These are phyloP conservation scores for Phaeoacremonium minimum DNA, from an alignment of 2,329 filamentous ascomycete species.

Conservation along the genomic window DNA sequence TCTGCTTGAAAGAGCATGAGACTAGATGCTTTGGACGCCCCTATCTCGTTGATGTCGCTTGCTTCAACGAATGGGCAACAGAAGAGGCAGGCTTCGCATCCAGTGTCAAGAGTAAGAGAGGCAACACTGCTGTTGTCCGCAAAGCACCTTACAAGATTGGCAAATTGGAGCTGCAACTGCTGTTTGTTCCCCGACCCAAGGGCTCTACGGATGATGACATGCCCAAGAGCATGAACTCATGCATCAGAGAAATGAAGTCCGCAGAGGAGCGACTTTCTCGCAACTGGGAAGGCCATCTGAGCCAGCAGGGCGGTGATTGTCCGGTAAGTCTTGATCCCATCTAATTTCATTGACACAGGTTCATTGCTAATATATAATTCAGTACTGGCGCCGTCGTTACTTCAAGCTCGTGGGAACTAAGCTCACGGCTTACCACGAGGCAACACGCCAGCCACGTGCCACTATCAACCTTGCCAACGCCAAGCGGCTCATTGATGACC, in stretches of 20 bases:
- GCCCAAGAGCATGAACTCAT: slow-evolving; percentile 99
- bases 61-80: slow-evolving; percentile 98
- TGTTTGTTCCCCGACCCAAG: slow-evolving; percentile 92
- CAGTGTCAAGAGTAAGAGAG: slow-evolving; percentile 92
- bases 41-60: slow-evolving; percentile 82
- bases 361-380: slow-evolving; percentile 30
- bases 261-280: slow-evolving; percentile 76
- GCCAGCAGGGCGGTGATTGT: slow-evolving; percentile 96
- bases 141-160: slow-evolving; percentile 95
- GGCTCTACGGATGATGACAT: slow-evolving; percentile 87
- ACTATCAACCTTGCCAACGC: slow-evolving; percentile 96
- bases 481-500: slow-evolving; percentile 89
- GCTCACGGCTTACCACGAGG: slow-evolving; percentile 92
- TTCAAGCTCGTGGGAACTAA: slow-evolving; percentile 91
- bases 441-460: slow-evolving; percentile 88
- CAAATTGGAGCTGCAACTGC: slow-evolving; percentile 86
- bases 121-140: slow-evolving; percentile 65
- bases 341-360: not conserved
- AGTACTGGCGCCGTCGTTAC: slow-evolving; percentile 98
- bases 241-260: slow-evolving; percentile 87
- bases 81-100: slow-evolving; percentile 75
- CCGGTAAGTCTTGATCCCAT: slow-evolving; percentile 62
- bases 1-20: slow-evolving; percentile 92
- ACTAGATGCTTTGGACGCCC: slow-evolving; percentile 82
- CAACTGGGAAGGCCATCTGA: slow-evolving; percentile 83